Percentiles rank a stretch among this genome's conserved stretches.
phyloP scores from a whole-genome alignment of 306 rosid genomes.

The Quercus robur region DNA sequence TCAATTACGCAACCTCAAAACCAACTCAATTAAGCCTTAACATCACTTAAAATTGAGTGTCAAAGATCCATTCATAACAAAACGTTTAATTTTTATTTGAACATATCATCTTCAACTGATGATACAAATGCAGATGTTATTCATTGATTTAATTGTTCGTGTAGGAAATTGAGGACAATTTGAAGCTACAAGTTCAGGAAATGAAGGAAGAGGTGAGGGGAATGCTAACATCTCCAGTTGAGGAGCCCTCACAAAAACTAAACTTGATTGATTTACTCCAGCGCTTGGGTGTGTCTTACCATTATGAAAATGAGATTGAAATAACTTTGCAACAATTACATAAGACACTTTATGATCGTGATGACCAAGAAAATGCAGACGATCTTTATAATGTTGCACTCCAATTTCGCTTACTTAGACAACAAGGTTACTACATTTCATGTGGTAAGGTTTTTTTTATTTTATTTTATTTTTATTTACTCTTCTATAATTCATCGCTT shows the following conservation, averaged over 20 bases:
- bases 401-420: slow-evolving; percentile 36
- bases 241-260: background rate
- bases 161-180: background rate
- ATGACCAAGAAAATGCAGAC: background rate
- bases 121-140: too few species aligned
- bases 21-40: too few species aligned
- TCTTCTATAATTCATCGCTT: background rate
- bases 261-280: slow-evolving; percentile 29
- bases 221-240: background rate
- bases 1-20: too few species aligned
- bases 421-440: slow-evolving; percentile 30
- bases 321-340: slow-evolving; percentile 11
- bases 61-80: background rate
- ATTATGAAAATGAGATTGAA: slow-evolving; percentile 32
- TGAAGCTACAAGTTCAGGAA: background rate
- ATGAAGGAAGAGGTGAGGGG: slow-evolving; percentile 22
- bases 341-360: background rate
- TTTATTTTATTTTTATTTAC: background rate
- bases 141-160: background rate
- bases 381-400: slow-evolving; percentile 30
- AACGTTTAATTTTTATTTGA: background rate
- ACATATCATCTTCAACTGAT: too few species aligned
- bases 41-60: background rate
- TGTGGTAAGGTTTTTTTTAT: slow-evolving; percentile 5
- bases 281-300: slow-evolving; percentile 30